Base-by-base conservation (phyloP, 805 yeast species). In the Danielozyma ontarioensis region DNA sequence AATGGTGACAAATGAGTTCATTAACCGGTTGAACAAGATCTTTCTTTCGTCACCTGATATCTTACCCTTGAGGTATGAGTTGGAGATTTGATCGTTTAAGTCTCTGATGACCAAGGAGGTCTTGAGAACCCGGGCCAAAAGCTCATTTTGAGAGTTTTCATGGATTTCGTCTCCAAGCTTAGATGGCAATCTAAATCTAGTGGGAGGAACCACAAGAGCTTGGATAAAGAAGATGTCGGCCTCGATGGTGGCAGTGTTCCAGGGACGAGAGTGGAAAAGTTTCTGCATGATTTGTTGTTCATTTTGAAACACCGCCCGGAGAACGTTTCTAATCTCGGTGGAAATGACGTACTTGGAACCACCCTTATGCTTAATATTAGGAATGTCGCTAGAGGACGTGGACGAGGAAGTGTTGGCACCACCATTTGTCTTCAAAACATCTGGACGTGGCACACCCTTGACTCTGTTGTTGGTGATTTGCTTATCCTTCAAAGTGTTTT, bases 121-220 rank as follows among this genome's bases (percentile, higher is more conserved):
- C 37, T 80, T 83, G 50, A 93, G 68, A 33, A 94, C 74, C 49
- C 80, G 83, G 16, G 93, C 73, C 30, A 93, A 68, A 36, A 89
- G 70, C 62, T 89, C 96, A 59, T 93, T 94, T 64, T 88, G 95
- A 30, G 93, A 67, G 58, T 87, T 89, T 63, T 93, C 96, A 59
- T 93, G 97, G 40, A 90, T 76, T 57, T 87, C 97, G 36, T 93
- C 99, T 36, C 98, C 98, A 38, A 93, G 70, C 59, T 89, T 89
- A 12, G 95, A 82, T n/a, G 99, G 98, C 46, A 89, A 72, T 59
- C 99, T 77, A 70, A 93, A 93, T 59, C 97, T 74, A 2, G 97
- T 94, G 32, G 98, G 89, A 24, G 99, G 98, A 25, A 94, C 97
- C 26, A 88, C 81, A 37, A 93, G 66, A 4, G 87, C 80, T 46